A percentile compares a stretch with the other conserved stretches of the same genome.
phyloP scores from a whole-genome alignment of 192 early-diverging fungal species.

The Backusella luteola region DNA sequence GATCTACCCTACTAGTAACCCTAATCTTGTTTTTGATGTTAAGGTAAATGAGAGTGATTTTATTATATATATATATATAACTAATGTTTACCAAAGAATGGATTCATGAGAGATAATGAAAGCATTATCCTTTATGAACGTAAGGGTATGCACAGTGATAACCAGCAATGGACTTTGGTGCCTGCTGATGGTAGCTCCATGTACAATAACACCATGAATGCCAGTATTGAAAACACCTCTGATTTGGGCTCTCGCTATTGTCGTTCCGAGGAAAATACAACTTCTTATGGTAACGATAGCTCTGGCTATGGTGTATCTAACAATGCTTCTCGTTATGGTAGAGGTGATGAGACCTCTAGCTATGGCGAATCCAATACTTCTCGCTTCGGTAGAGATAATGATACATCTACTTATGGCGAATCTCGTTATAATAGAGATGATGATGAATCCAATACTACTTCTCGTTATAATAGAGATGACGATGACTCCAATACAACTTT shows the following conservation, averaged over 20 bases:
- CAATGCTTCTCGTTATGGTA: background rate
- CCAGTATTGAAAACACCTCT: background rate
- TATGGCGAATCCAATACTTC: background rate
- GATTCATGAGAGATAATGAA: background rate
- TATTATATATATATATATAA: background rate
- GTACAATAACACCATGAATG: background rate
- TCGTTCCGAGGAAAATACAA: background rate
- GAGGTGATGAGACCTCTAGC: background rate
- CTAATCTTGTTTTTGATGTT: slow-evolving; percentile 21
- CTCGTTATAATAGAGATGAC: background rate
- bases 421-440: background rate
- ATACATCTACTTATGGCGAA: background rate
- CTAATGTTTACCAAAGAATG: background rate
- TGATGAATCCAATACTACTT: background rate
- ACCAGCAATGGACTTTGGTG: slow-evolving; percentile 20
- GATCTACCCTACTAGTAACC: slow-evolving; percentile 2
- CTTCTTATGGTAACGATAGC: background rate
- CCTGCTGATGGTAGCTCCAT: background rate
- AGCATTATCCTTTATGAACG: slow-evolving; percentile 16
- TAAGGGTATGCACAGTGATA: slow-evolving; percentile 7
- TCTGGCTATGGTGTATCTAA: background rate
- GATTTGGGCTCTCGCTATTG: background rate
- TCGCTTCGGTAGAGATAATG: background rate
- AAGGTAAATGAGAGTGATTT: background rate
- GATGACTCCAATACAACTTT: background rate